Evolutionary conservation across 352 stramenopile genomes (phyloP), one percentile per base, ranked within the genome.

Genomic region (Pythium pyrilobum): DNA sequence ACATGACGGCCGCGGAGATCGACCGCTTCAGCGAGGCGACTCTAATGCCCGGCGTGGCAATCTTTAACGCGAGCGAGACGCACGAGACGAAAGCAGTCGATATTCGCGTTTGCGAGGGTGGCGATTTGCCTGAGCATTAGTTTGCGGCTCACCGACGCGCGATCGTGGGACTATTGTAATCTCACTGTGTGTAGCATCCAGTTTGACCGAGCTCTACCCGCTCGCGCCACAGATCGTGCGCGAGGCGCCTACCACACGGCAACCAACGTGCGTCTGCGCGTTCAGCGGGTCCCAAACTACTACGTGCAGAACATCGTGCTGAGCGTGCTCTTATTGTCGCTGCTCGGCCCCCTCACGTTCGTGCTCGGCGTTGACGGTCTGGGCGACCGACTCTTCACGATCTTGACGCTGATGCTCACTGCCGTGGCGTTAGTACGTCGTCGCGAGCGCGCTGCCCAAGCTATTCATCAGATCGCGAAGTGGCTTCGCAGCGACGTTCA

Each of bases 361-460:
- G 58, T 50, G 21, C 52, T 71, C 12, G 49, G 60, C 32, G 16
- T 36, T 13, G 46, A 58, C 27, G 51, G 50, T 18, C 40, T 47
- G 4, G 40, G 40, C 8, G 40, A 47, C 33, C 61, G 66, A 20
- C 42, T 69, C 9, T 59, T 55, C 12, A 65, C 62, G 5, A 71
- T 61, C 13, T 18, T 74, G 24, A 74, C 66, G 21, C 49, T 74
- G n/a, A 32, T 74, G 20, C 51, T 74, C 33, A 64, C 63, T 25
- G 57, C 54, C 10, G 58, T 71, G 15, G 56, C 60, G 10, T 72
- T 74, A 66, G 46, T 68, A 58, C 47, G 59, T 56, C 39, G 64
- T 57, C 16, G 58, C 55, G 39, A 47, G 58, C n/a, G 15, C 52
- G n/a, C 39, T 74, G 15, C 66, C 66, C 18, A 57, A 69, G 33